These are phyloP conservation scores for Discostella pseudostelligera DNA, from an alignment of 108 stramenopile species.

Conservation along the genomic window DNA sequence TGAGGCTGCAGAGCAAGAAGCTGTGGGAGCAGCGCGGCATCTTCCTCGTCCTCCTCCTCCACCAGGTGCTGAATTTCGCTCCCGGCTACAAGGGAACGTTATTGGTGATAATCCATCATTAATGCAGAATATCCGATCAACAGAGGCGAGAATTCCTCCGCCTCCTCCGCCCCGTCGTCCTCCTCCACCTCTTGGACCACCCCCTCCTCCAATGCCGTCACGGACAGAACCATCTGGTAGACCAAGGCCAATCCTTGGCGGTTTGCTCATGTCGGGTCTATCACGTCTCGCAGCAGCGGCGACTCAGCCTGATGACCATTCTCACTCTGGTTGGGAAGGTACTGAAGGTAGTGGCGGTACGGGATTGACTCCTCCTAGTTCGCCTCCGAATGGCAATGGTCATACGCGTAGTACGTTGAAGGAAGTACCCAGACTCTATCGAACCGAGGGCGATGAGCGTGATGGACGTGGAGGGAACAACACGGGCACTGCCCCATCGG, in stretches of 20 bases:
- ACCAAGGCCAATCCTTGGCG: constrained; percentile 75
- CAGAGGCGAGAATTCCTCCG: neutral
- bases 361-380: constrained; percentile 31
- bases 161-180: constrained; percentile 5
- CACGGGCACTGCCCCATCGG: neutral
- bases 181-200: constrained; percentile 15
- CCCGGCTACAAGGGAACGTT: constrained; percentile 6
- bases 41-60: constrained; percentile 5
- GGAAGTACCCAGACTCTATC: constrained; percentile 12
- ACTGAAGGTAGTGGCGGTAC: constrained; percentile 19
- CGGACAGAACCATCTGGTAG: constrained; percentile 19
- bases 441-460: constrained; percentile 15
- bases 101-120: neutral
- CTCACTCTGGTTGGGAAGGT: constrained; percentile 1
- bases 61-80: constrained; percentile 12
- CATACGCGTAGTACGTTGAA: neutral
- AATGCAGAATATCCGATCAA: constrained; percentile 6
- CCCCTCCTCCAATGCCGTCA: constrained; percentile 12
- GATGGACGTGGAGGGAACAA: neutral
- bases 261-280: constrained; percentile 65
- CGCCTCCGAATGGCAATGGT: constrained; percentile 1
- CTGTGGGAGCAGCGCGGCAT: constrained; percentile 5
- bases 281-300: constrained; percentile 67
- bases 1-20: constrained; percentile 44
- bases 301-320: constrained; percentile 52